These are phyloP conservation scores for Trichoderma cornu-damae DNA, from an alignment of 2,329 filamentous ascomycete species.

Conservation along the genomic window DNA sequence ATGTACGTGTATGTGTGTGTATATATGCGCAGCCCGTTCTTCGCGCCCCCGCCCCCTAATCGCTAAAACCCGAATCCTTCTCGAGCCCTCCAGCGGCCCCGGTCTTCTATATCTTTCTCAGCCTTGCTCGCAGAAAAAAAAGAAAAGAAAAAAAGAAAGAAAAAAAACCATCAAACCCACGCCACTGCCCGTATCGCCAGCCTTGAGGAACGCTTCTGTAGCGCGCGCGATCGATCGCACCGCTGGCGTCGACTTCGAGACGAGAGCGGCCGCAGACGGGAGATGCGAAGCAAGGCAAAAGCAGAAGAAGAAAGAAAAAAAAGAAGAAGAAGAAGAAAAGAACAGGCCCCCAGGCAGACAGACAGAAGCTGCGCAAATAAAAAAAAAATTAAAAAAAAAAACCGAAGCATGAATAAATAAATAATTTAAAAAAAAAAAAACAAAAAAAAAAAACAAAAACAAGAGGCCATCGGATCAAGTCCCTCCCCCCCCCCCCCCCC, in stretches of 20 bases:
- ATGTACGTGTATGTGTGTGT: constrained; percentile 9
- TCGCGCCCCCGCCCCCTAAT: constrained; percentile 14
- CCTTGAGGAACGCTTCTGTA: not conserved
- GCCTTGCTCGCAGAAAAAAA: no score
- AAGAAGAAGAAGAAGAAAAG: not conserved
- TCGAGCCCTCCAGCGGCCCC: constrained; percentile 16
- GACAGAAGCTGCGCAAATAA: not conserved
- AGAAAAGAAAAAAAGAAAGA: no score
- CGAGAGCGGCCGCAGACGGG: no score
- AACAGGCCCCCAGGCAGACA: no score
- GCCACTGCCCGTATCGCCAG: not conserved
- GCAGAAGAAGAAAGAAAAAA: not conserved
- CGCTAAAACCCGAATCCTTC: constrained; percentile 11
- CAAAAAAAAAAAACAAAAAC: not conserved
- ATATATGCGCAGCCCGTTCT: not conserved
- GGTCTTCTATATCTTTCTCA: constrained; percentile 12
- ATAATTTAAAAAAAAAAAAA: not conserved
- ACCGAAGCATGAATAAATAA: no score
- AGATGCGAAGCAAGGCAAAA: no score
- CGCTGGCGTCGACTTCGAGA: not conserved
- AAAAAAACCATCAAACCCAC: not conserved
- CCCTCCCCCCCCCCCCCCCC: not conserved
- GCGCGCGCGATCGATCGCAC: not conserved
- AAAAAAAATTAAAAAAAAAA: not conserved
- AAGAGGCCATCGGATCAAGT: constrained; percentile 8